Evolutionary conservation across 768 basidiomycete genomes (phyloP).

Genomic region (Lentinula lateritia): DNA sequence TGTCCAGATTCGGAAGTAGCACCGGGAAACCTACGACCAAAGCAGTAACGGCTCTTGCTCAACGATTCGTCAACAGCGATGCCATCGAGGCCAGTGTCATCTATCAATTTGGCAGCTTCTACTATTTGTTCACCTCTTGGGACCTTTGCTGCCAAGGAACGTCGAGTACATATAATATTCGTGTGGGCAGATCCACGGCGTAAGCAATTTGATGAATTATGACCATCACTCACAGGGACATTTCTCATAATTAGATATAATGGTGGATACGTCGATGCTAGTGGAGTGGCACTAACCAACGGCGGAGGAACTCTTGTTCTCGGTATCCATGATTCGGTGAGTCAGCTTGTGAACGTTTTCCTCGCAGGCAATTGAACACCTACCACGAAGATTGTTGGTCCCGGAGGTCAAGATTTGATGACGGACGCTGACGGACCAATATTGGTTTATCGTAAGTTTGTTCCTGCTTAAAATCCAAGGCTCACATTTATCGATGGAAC

Average conservation of each 20-base stretch:
- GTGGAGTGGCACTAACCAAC: conserved; percentile 35
- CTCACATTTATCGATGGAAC: background rate
- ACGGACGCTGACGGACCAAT: conserved; percentile 39
- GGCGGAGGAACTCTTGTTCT: conserved; percentile 53
- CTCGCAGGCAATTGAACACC: background rate
- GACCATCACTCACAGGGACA: background rate
- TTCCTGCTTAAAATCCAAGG: background rate
- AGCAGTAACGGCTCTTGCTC: conserved; percentile 36
- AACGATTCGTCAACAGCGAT: conserved; percentile 23
- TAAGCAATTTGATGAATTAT: conserved; percentile 14
- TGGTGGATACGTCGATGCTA: conserved; percentile 42
- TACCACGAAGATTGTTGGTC: conserved; percentile 36
- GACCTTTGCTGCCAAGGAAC: conserved; percentile 47
- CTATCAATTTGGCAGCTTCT: conserved; percentile 38
- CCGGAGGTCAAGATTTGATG: conserved; percentile 50
- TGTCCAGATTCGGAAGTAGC: conserved; percentile 27
- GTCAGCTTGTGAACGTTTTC: background rate
- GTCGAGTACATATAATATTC: conserved; percentile 54
- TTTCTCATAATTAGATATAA: conserved; percentile 23
- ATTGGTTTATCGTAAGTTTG: conserved; percentile 43
- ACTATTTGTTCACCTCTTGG: conserved; percentile 55
- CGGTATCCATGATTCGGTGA: conserved; percentile 35
- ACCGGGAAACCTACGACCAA: conserved; percentile 35
- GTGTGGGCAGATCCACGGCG: conserved; percentile 46
- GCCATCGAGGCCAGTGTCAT: conserved; percentile 47